phyloP scores from a whole-genome alignment of 345 rosid genomes.

The Erysimum cheiranthoides region DNA sequence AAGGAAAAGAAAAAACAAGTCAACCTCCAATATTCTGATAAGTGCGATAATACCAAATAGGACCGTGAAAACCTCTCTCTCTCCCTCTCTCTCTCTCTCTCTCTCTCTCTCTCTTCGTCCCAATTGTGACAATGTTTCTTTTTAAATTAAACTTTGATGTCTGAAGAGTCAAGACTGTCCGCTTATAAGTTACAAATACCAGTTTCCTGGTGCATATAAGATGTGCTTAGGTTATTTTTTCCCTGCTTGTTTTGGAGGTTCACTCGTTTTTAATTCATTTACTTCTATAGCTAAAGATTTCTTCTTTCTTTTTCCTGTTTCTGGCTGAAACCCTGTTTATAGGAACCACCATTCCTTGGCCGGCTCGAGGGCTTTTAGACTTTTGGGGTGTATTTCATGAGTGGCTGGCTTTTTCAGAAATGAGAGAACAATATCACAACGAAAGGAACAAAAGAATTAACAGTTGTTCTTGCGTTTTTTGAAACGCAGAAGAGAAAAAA shows the following conservation, averaged over 20 bases:
- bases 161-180: no score
- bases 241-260: background rate
- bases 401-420: background rate
- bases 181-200: no score
- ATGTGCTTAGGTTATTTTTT: no score
- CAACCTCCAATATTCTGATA: no score
- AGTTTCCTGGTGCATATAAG: background rate
- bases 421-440: background rate
- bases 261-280: background rate
- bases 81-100: no score
- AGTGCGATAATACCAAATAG: no score
- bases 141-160: no score
- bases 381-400: no score
- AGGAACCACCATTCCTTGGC: background rate
- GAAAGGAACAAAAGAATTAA: background rate
- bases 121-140: no score
- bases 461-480: background rate
- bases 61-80: no score
- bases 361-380: background rate
- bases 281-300: background rate
- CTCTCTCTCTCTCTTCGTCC: no score
- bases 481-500: background rate
- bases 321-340: background rate
- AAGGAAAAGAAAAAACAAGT: no score
- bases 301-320: background rate